phyloP scores from a whole-genome alignment of 495 filamentous ascomycete genomes.

The Aspergillus sclerotioniger region DNA sequence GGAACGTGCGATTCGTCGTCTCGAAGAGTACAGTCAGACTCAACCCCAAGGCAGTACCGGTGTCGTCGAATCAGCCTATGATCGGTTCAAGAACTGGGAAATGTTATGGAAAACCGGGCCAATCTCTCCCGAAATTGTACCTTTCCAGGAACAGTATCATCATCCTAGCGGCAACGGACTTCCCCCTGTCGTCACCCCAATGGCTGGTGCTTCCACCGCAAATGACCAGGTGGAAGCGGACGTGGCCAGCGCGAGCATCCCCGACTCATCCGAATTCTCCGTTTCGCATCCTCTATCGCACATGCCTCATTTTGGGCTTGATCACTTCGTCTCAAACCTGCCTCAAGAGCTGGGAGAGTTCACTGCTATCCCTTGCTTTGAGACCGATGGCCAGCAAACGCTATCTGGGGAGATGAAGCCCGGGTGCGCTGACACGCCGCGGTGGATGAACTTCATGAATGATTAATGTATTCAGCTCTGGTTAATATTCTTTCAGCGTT shows the following conservation, averaged over 20 bases:
- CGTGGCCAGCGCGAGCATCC: constrained; percentile 24
- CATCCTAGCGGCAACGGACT: constrained; percentile 21
- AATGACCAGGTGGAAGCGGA: constrained; percentile 22
- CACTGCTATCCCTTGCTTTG: constrained; percentile 47
- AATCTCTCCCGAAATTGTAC: constrained; percentile 34
- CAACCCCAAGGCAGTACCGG: constrained; percentile 34
- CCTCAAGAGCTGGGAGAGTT: constrained; percentile 49
- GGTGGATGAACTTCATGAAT: constrained; percentile 43
- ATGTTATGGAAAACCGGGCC: constrained; percentile 53
- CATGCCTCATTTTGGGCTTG: constrained; percentile 42
- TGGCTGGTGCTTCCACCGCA: constrained; percentile 16
- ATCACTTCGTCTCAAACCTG: constrained; percentile 48
- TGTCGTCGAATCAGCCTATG: constrained; percentile 43
- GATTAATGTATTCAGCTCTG: constrained; percentile 16
- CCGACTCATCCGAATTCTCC: constrained; percentile 30
- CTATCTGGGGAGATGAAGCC: constrained; percentile 28
- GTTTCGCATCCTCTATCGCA: constrained; percentile 35
- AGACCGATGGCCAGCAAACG: constrained; percentile 35
- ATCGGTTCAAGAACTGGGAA: constrained; percentile 53
- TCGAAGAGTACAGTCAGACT: constrained; percentile 42
- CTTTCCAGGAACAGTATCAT: constrained; percentile 20
- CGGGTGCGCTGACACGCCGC: constrained; percentile 21
- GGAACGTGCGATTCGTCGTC: constrained; percentile 46
- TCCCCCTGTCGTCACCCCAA: constrained; percentile 21
- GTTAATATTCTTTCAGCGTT: constrained; percentile 8